Evolutionary conservation across 768 basidiomycete genomes (phyloP), one percentile per base, ranked within the genome.

Genomic region (Rhodotorula toruloides): DNA sequence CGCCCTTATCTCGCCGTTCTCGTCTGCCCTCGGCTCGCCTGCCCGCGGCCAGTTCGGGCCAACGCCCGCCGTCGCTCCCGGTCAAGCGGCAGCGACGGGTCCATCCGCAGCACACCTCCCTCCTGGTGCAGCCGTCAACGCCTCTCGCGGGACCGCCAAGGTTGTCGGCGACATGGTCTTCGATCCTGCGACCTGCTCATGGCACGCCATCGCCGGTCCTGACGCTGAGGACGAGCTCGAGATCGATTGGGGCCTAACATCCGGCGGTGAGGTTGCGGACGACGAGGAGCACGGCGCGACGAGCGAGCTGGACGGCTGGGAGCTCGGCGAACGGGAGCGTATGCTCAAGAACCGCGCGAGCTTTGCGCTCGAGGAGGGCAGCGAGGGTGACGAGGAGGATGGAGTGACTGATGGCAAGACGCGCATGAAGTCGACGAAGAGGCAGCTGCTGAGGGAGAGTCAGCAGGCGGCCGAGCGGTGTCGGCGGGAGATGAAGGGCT

Each of bases 101-200:
- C 39, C 58, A 9, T 39, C 53, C 19, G 25, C 39, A 21, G 31
- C 27, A 21, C 13, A 21, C 27, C 21, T 47, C 4, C 57, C 63
- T 16, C 27, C 50, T 22, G 48, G 65, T 3, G 54, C 66, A 2
- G 54, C 66, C 40, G 31, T 62, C 14, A 11, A 17, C 31, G 36
- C 17, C 31, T 46, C 56, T 11, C 42, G 68, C 42, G 63, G 54
- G 27, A 88, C 89, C 55, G 87, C 90, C 43, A 85, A 90, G 63
- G 86, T 91, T 77, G 94, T 97, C 27, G 96, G 96, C 50, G 91
- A 92, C 81, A 99, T 99, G 94, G 85, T 91, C 43, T 98, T 99
- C 75, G 93, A 99, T 79, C 93, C 96, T 2, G 75, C 84, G 48
- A 85, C 86, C 32, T 97, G 97, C 92, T 91, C 91, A 84, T 98